A percentile compares a stretch with the other conserved stretches of the same genome.
Conservation (phyloP, 441 rosid genomes). For the Codiaeum variegatum region DNA sequence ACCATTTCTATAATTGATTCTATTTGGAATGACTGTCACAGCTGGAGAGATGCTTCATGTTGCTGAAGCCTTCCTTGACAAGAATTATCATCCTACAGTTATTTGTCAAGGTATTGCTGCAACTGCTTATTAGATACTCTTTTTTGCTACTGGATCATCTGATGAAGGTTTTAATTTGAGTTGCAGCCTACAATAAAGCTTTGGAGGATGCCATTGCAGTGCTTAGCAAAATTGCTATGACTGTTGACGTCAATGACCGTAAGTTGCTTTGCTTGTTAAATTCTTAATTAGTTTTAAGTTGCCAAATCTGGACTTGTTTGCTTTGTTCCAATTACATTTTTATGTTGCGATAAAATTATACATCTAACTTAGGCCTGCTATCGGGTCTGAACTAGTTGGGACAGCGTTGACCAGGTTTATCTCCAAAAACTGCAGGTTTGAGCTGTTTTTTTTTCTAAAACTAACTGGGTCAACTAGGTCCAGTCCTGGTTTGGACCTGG, state of each 20-base stretch:
- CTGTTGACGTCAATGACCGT: conserved; percentile 78
- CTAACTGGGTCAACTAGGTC: no score
- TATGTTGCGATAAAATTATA: neutral
- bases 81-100: conserved; percentile 89
- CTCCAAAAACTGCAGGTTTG: no score
- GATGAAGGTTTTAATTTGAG: conserved; percentile 15
- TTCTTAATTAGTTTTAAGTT: conserved; percentile 2
- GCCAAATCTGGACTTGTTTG: neutral
- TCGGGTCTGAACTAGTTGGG: no score
- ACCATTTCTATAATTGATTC: neutral
- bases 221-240: conserved; percentile 83
- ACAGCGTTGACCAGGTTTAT: no score
- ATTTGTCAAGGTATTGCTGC: conserved; percentile 68
- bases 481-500: no score
- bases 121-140: neutral
- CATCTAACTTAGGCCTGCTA: neutral
- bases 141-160: conserved; percentile 13
- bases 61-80: conserved; percentile 84
- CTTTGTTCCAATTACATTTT: neutral
- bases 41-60: conserved; percentile 99
- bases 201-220: conserved; percentile 86
- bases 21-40: conserved; percentile 19
- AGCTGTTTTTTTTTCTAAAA: no score
- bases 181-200: conserved; percentile 87
- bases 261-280: conserved; percentile 39